Evolutionary conservation across 176 grass and related monocot species (phyloP).

Genomic region (Miscanthus lutarioriparius): DNA sequence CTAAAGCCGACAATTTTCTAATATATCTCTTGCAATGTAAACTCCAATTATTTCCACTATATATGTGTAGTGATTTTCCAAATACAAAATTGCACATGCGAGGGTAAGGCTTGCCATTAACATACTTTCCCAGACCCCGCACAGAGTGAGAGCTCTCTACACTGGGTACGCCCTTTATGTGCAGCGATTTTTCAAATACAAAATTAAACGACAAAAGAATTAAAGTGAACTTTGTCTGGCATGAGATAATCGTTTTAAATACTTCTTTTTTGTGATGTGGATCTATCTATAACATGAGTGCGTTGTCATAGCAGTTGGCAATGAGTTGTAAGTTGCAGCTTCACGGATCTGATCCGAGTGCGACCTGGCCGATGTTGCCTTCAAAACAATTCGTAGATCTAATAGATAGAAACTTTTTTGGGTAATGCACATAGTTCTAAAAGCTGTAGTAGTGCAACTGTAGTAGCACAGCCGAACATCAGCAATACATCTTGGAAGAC

Average conservation of each 20-base stretch:
- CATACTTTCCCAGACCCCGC: too few species aligned
- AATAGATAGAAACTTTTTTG: background rate
- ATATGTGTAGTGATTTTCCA: background rate
- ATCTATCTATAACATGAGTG: background rate
- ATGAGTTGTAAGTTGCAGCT: constrained; percentile 10
- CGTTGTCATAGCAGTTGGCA: constrained; percentile 11
- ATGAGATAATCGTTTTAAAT: background rate
- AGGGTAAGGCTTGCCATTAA: too few species aligned
- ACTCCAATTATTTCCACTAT: background rate
- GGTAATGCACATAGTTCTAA: too few species aligned
- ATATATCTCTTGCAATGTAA: background rate
- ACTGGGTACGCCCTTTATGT: too few species aligned
- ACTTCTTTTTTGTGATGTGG: background rate
- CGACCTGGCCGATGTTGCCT: background rate
- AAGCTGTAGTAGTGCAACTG: background rate
- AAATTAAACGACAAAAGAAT: background rate
- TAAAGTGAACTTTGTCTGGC: background rate
- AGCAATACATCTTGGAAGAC: constrained; percentile 15
- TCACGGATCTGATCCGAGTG: constrained; percentile 13
- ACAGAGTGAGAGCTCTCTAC: too few species aligned
- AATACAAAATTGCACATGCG: too few species aligned
- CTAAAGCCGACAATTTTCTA: background rate
- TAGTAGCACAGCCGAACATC: background rate
- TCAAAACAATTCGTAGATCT: background rate
- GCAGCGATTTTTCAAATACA: too few species aligned